Evolutionary conservation across 2,329 filamentous ascomycete species (phyloP).

Genomic region (Monilinia fructicola): DNA sequence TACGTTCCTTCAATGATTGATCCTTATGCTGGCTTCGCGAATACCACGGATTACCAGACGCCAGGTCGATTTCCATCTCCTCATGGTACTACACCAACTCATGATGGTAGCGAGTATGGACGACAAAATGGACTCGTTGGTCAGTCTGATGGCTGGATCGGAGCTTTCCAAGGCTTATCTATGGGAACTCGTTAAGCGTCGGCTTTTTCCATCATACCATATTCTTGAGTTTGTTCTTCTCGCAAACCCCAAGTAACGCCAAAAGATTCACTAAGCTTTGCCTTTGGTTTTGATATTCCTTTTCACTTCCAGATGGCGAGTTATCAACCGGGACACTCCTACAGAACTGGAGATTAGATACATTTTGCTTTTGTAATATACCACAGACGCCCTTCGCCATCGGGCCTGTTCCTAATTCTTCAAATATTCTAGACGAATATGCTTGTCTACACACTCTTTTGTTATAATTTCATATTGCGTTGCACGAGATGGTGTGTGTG

Average conservation of each 20-base stretch:
- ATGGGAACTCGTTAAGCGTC: slow-evolving; percentile 51
- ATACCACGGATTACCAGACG: slow-evolving; percentile 47
- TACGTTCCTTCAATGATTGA: slow-evolving; percentile 48
- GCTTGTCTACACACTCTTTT: slow-evolving; percentile 15
- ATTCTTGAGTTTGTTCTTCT: not conserved
- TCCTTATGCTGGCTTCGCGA: slow-evolving; percentile 46
- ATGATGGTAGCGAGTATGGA: slow-evolving; percentile 46
- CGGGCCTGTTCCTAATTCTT: slow-evolving; percentile 9
- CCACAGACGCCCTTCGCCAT: slow-evolving; percentile 5
- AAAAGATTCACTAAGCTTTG: not conserved
- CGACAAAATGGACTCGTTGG: slow-evolving; percentile 44
- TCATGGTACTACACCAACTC: slow-evolving; percentile 41
- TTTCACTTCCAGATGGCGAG: slow-evolving; percentile 5
- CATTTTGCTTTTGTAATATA: slow-evolving; percentile 24
- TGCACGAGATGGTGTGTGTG: not conserved
- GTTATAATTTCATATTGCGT: slow-evolving; percentile 3
- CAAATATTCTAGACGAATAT: slow-evolving; percentile 16
- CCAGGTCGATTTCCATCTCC: slow-evolving; percentile 50
- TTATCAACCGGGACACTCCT: slow-evolving; percentile 4
- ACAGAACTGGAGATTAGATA: slow-evolving; percentile 11
- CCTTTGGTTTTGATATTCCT: slow-evolving; percentile 5
- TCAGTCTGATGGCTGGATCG: slow-evolving; percentile 57
- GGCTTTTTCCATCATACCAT: not conserved
- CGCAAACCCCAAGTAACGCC: not conserved
- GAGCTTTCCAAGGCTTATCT: slow-evolving; percentile 67